Conservation (phyloP, 306 rosid genomes). For the Castanea mollissima region DNA sequence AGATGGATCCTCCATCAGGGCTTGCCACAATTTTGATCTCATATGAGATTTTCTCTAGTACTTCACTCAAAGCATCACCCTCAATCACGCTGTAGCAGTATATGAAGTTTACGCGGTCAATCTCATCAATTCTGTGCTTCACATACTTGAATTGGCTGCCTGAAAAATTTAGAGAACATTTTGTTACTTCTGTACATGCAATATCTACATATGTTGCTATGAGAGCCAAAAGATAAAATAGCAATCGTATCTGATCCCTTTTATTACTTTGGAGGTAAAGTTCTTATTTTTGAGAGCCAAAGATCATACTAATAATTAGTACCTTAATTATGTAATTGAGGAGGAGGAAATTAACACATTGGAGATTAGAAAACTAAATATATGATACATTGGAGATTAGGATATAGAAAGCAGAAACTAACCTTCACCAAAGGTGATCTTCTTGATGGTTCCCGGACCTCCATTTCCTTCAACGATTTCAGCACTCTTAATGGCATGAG, state of each 20-base stretch:
- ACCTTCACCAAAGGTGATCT: too few relatives aligned
- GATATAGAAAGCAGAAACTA: too few relatives aligned
- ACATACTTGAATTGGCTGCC: slow-evolving; percentile 34
- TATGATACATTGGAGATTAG: too few relatives aligned
- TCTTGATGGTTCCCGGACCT: background rate
- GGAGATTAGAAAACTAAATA: too few relatives aligned
- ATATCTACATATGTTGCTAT: too few relatives aligned
- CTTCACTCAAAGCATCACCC: slow-evolving; percentile 37
- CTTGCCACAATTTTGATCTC: slow-evolving; percentile 36
- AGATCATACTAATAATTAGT: too few relatives aligned
- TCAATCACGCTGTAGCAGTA: slow-evolving; percentile 48
- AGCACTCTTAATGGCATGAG: background rate
- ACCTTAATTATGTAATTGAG: too few relatives aligned
- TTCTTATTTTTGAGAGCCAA: too few relatives aligned
- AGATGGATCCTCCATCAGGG: slow-evolving; percentile 28
- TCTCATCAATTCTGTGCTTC: slow-evolving; percentile 43
- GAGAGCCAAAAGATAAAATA: too few relatives aligned
- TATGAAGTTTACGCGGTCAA: slow-evolving; percentile 31
- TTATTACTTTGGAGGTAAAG: too few relatives aligned
- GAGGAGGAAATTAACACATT: background rate
- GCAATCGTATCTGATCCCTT: too few relatives aligned
- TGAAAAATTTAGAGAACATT: background rate
- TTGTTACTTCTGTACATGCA: background rate
- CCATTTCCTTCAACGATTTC: too few relatives aligned
- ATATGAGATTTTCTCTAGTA: slow-evolving; percentile 40